These are phyloP conservation scores for Neurospora africana DNA, from an alignment of 495 filamentous ascomycete species.

Conservation along the genomic window DNA sequence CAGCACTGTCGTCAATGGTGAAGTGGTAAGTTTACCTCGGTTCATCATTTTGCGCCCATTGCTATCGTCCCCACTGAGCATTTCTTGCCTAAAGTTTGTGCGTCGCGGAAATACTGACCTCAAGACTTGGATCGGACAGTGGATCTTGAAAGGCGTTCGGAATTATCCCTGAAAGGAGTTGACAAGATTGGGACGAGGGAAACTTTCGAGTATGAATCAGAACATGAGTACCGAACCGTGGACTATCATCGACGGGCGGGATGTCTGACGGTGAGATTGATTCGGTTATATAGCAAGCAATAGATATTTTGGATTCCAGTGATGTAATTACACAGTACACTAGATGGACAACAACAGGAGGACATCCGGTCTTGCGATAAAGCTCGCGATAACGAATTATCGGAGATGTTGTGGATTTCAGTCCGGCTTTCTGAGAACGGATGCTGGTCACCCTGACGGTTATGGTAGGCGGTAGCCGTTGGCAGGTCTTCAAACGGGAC, in stretches of 20 bases:
- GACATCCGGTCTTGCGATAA: background rate
- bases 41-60: background rate
- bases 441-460: background rate
- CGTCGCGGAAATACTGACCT: background rate
- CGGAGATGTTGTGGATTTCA: background rate
- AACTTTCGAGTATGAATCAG: background rate
- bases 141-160: conserved; percentile 58
- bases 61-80: background rate
- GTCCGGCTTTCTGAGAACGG: background rate
- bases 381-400: background rate
- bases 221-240: background rate
- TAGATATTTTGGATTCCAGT: background rate
- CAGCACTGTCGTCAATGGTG: conserved; percentile 69
- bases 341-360: background rate
- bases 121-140: conserved; percentile 19
- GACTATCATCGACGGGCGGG: background rate
- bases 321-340: too few relatives aligned
- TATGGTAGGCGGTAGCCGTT: background rate
- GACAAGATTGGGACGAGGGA: background rate
- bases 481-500: background rate
- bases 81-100: background rate
- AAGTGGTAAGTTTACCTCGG: conserved; percentile 40
- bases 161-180: conserved; percentile 39
- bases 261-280: background rate
- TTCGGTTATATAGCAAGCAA: background rate